Evolutionary conservation across 495 filamentous ascomycete genomes (phyloP), one percentile per base, ranked within the genome.

Genomic region (Penicillium canariense): DNA sequence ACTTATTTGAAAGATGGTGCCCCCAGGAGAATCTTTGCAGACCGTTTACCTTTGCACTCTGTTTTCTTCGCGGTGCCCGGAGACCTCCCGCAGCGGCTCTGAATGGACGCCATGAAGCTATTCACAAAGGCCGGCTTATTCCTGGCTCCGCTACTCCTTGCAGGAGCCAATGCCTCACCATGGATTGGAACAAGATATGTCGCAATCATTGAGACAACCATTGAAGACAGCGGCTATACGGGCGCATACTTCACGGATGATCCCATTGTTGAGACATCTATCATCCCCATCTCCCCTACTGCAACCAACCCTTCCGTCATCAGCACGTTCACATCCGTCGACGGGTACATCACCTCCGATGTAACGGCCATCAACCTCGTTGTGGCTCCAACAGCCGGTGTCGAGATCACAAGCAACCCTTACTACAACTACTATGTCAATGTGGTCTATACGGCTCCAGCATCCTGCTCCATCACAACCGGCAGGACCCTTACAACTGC

Each of bases 401-500:
- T 54, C 22, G 34, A 32, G 14, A 56, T 42, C 31, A 69, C 62
- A 3, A 49, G 23, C 23, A 26, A 60, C 44, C 28, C 20, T 23
- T 52, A 44, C n/a, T 20, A 36, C 23, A 18, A 58, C 23, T 68
- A 69, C 48, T 65, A 61, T 26, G 58, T 66, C 17, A 50, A 55
- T 14, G 26, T 71, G 20, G 55, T 60, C 23, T 69, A 58, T 45
- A 70, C 67, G 9, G 70, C 73, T 1, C 64, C 65, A 0, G 27
- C 67, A 3, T 59, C 62, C 22, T 68, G 69, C 56, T 54, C 51
- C 10, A 56, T 48, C 25, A 60, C 58, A 25, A 36, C 51, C 0
- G 52, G 50, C 6, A 52, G 54, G 35, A 48, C 57, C 1, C 43
- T 56, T 12, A 63, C 58, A 5, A 63, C 63, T 3, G 53, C 54